Percentiles rank a stretch among this genome's conserved stretches.
These are phyloP conservation scores for Boletus sp. DNA, from an alignment of 768 basidiomycete species.

Conservation along the genomic window DNA sequence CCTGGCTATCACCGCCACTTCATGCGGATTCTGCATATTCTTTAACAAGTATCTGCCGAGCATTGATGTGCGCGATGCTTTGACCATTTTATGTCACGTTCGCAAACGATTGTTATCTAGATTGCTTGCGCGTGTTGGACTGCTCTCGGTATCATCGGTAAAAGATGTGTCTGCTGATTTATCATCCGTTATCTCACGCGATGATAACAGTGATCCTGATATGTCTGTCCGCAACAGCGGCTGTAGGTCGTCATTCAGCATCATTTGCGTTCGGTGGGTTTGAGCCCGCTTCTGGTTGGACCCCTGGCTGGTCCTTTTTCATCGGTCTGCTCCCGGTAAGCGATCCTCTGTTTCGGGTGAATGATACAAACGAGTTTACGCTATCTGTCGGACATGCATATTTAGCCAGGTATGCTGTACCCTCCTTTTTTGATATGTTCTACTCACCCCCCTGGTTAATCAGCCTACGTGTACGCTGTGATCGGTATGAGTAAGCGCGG, in stretches of 20 bases:
- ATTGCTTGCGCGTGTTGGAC: conserved; percentile 63
- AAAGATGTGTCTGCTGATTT: neutral
- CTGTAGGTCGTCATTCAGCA: conserved; percentile 49
- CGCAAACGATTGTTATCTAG: conserved; percentile 29
- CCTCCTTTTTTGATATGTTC: neutral
- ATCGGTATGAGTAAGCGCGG: conserved; percentile 55
- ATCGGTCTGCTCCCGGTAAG: conserved; percentile 58
- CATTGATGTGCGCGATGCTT: conserved; percentile 41
- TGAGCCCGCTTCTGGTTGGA: conserved; percentile 66
- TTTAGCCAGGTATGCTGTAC: conserved; percentile 27
- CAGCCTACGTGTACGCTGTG: conserved; percentile 54
- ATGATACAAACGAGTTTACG: neutral
- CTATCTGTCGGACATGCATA: neutral
- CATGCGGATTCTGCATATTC: conserved; percentile 53
- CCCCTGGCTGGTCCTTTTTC: conserved; percentile 66
- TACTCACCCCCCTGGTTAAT: conserved; percentile 16
- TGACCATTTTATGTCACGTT: neutral
- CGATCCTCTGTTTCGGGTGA: neutral
- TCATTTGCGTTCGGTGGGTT: conserved; percentile 57
- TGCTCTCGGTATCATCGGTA: conserved; percentile 51
- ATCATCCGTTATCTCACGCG: conserved; percentile 9
- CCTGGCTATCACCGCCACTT: conserved; percentile 46
- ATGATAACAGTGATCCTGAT: conserved; percentile 49
- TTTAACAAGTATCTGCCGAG: conserved; percentile 48
- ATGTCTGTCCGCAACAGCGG: conserved; percentile 54